These are phyloP conservation scores for Paecilomyces sp. DNA, from an alignment of 2,329 filamentous ascomycete species.

Conservation along the genomic window DNA sequence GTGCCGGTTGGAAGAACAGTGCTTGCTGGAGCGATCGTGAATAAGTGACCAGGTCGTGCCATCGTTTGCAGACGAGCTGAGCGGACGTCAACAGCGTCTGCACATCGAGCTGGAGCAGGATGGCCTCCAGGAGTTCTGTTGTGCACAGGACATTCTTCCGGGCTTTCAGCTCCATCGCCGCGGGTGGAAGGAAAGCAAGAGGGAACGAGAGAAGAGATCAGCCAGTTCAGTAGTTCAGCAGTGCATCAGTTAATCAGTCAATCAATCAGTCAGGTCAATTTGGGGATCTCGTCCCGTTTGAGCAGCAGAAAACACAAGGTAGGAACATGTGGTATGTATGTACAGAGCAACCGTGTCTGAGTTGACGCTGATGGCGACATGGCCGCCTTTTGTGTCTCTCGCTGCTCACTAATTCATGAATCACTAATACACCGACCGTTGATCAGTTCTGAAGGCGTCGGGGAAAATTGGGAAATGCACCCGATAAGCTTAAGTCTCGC, in stretches of 20 bases:
- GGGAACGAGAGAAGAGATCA: background rate
- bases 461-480: background rate
- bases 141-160: constrained; percentile 5
- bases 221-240: background rate
- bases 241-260: background rate
- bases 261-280: no score
- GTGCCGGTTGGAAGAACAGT: background rate
- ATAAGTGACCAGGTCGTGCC: background rate
- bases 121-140: constrained; percentile 10
- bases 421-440: background rate
- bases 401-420: no score
- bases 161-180: background rate
- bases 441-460: background rate
- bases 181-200: background rate
- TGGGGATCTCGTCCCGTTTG: no score
- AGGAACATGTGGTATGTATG: no score
- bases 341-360: no score
- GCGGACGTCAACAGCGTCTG: constrained; percentile 10
- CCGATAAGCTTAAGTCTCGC: background rate
- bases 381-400: background rate
- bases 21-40: background rate
- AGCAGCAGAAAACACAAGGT: no score
- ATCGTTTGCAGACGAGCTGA: constrained; percentile 8
- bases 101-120: constrained; percentile 10
- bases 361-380: background rate